These are phyloP conservation scores for Agrocybe chaxingu DNA, from an alignment of 768 basidiomycete genomes.

Conservation along the genomic window DNA sequence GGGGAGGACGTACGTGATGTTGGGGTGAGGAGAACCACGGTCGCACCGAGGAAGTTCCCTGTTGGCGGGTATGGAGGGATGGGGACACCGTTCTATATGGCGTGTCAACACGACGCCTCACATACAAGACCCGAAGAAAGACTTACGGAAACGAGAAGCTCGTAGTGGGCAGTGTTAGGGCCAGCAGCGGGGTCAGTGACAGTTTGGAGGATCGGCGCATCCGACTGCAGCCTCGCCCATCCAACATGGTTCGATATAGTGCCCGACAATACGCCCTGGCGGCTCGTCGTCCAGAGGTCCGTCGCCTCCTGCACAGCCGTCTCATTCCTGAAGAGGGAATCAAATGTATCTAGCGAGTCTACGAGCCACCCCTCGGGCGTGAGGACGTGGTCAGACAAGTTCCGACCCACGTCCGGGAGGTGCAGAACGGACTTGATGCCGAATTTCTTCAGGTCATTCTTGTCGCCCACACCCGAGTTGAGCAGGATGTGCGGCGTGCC, in stretches of 20 bases:
- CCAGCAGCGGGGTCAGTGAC: slow-evolving; percentile 34
- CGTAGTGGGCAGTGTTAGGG: slow-evolving; percentile 29
- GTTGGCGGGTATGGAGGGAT: slow-evolving; percentile 10
- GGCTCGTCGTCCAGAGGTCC: slow-evolving; percentile 22
- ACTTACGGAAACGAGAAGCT: slow-evolving; percentile 30
- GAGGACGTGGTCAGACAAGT: slow-evolving; percentile 28
- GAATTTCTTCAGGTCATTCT: slow-evolving; percentile 14
- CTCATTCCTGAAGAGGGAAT: slow-evolving; percentile 20
- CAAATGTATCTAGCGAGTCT: slow-evolving; percentile 22
- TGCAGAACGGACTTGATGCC: slow-evolving; percentile 24
- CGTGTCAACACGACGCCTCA: background rate
- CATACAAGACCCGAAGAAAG: background rate
- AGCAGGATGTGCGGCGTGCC: slow-evolving; percentile 32
- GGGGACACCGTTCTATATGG: slow-evolving; percentile 5
- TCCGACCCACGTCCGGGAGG: slow-evolving; percentile 32
- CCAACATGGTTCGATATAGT: slow-evolving; percentile 20
- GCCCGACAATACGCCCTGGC: slow-evolving; percentile 21
- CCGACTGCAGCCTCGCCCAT: slow-evolving; percentile 23
- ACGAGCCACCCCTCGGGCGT: slow-evolving; percentile 19
- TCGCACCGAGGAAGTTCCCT: slow-evolving; percentile 21
- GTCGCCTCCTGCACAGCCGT: slow-evolving; percentile 15
- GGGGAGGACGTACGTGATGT: slow-evolving; percentile 22
- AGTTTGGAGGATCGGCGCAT: slow-evolving; percentile 25
- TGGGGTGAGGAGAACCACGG: slow-evolving; percentile 17
- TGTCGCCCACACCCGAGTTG: slow-evolving; percentile 30